Base-by-base conservation (phyloP, 1,284 basidiomycete genomes). In the Melampsora occidentalis region DNA sequence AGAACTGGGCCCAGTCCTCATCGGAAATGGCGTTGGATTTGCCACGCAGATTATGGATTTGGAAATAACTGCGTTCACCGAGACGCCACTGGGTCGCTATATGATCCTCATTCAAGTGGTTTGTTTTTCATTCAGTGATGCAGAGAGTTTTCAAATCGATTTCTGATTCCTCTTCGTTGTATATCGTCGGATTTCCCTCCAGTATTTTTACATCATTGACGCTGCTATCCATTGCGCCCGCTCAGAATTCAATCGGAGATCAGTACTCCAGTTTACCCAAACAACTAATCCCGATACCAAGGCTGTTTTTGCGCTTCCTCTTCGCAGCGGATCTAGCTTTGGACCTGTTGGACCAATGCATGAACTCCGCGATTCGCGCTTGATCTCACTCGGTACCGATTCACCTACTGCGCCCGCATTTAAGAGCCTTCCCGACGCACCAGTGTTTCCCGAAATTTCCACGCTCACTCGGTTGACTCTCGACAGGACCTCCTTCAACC, bases 221-320 rank as follows among this genome's bases (percentile, higher is more conserved):
- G 53, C 53, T 57, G 53, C 53, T 57, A 57, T 57, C 53, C 53
- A 57, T 57, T 57, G 53, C 53, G n/a, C n/a, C 14, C 53, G 53
- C 28, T 57, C 53, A 28, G 53, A 57, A 57, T 12, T 20, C 10
- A 57, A 9, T 57, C 53, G 20, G n/a, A n/a, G 28, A 28, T 57
- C 53, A 22, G 53, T 9, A 2, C n/a, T 22, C 22, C 53, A 57
- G 14, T 12, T 57, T 4, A 57, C 10, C 2, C n/a, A 28, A 57
- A 22, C 2, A n/a, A 10, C 28, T 0, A 28, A n/a, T 22, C 3
- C 53, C 12, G 20, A 57, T 6, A 46, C 42, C 42, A 57, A 57
- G 28, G 53, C 20, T 57, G 9, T 57, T 6, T n/a, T n/a, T 57
- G 53, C 53, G 53, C 28, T 28, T 4, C 53, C 42, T 16, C 28